A percentile compares a stretch with the other conserved stretches of the same genome.
Conservation (phyloP, 169 alveolate genomes). For the Babesia bovis region DNA sequence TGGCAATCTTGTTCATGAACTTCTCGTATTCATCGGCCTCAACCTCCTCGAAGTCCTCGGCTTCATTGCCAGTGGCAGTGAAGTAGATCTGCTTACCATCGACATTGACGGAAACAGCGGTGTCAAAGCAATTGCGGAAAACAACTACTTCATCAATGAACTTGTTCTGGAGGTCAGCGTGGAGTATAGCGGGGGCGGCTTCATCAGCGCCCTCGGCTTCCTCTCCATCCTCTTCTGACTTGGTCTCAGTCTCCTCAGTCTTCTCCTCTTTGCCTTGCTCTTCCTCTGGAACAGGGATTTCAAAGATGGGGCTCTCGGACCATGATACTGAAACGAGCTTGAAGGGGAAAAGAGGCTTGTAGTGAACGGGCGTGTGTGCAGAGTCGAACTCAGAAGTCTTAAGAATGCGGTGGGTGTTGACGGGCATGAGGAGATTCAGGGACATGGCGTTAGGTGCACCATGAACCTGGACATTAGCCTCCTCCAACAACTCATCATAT, state of each 20-base stretch:
- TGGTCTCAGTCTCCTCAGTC: too few species aligned
- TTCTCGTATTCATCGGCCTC: background rate
- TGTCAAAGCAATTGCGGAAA: slow-evolving; percentile 3
- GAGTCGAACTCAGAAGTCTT: background rate
- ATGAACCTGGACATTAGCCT: background rate
- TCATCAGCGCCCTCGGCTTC: too few species aligned
- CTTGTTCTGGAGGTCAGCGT: too few species aligned
- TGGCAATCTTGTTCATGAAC: background rate
- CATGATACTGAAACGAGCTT: background rate
- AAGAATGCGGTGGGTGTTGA: background rate
- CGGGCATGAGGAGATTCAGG: slow-evolving; percentile 2
- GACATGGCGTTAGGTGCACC: slow-evolving; percentile 2
- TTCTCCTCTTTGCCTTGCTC: too few species aligned
- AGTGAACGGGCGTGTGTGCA: background rate
- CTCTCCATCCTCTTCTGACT: background rate
- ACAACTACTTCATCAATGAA: slow-evolving; percentile 10
- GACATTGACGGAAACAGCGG: background rate
- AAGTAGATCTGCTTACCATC: background rate
- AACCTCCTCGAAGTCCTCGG: background rate
- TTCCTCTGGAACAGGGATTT: background rate
- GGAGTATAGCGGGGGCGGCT: too few species aligned
- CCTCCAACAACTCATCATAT: background rate
- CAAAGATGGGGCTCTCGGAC: background rate
- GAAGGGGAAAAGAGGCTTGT: background rate
- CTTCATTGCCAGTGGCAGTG: background rate